phyloP scores from a whole-genome alignment of 2,329 filamentous ascomycete species.

The Neonectria punicea region DNA sequence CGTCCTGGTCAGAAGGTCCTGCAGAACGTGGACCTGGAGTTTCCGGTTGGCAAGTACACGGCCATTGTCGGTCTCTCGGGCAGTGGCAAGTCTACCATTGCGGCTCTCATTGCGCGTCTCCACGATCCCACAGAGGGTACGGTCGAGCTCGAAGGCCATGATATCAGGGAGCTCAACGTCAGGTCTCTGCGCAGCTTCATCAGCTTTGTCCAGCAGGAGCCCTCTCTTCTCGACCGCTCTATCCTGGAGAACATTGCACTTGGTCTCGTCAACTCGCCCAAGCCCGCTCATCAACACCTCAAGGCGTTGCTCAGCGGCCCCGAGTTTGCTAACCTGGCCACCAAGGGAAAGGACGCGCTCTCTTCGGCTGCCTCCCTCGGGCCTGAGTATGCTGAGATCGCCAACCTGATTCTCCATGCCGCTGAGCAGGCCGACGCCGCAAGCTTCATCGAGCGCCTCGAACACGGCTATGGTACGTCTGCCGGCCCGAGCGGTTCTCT shows the following conservation, averaged over 20 bases:
- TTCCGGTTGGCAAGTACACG: conserved; percentile 59
- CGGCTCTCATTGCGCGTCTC: conserved; percentile 64
- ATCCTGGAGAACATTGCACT: conserved; percentile 63
- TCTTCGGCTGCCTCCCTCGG: conserved; percentile 56
- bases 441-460: conserved; percentile 63
- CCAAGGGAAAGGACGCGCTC: conserved; percentile 59
- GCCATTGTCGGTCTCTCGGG: conserved; percentile 68
- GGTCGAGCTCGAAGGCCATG: conserved; percentile 57
- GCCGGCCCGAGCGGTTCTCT: conserved; percentile 65
- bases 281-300: conserved; percentile 52
- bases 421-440: conserved; percentile 68
- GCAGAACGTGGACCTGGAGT: conserved; percentile 56
- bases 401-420: conserved; percentile 60
- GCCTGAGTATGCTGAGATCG: conserved; percentile 56
- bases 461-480: conserved; percentile 63
- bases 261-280: conserved; percentile 48
- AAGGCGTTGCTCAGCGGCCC: conserved; percentile 59
- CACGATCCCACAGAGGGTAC: conserved; percentile 64
- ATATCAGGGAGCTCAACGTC: conserved; percentile 60
- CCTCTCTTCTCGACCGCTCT: conserved; percentile 55
- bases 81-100: conserved; percentile 66
- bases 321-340: conserved; percentile 60
- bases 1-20: conserved; percentile 55
- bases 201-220: conserved; percentile 57
- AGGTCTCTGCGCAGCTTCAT: conserved; percentile 53